Base-by-base conservation (phyloP, 805 yeast species). In the Torulaspora maleeae region DNA sequence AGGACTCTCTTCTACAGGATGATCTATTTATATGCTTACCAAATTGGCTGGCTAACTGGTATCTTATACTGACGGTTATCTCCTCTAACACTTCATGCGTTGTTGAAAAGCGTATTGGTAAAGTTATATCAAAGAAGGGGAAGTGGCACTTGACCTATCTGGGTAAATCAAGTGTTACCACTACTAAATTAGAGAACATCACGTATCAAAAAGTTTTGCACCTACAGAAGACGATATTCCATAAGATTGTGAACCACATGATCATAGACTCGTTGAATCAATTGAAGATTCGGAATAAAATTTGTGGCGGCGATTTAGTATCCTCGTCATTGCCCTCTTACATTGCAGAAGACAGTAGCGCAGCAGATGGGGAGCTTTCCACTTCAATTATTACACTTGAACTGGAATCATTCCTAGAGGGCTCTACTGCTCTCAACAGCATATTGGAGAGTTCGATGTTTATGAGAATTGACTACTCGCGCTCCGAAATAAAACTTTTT, bases 41-140 rank as follows among this genome's bases (percentile, higher is more conserved):
- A 7, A 59, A 56, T 19, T 66, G 70, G 70, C 69, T 68, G 6
- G 53, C 58, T 5, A 61, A 62, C 44, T 66, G 70, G 70, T 66
- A 61, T 45, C 43, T 66, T 27, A 58, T 66, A 11, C 48, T 64
- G 19, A 58, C 67, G 2, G 56, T 62, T n/a, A 53, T 64, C 6
- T 61, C 66, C 3, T 63, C 68, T 1, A 53, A 60, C 13, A 51
- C 62, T 9, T 53, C 66, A 4, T 63, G 68, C 38, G 46, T 61
- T 10, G 56, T 66, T 25, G 66, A 64, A 36, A 58, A 62, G 39
- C 54, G 65, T 36, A 62, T 64, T 29, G 66, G 67, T 16, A 66
- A 66, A 41, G 55, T 66, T 12, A 46, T 59, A 7, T 61, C 68
- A 1, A 43, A 50, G 16, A 60, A 60, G 38, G 64, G 66, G 5